Evolutionary conservation across 2,329 filamentous ascomycete species (phyloP).

Genomic region (Didymella exigua): DNA sequence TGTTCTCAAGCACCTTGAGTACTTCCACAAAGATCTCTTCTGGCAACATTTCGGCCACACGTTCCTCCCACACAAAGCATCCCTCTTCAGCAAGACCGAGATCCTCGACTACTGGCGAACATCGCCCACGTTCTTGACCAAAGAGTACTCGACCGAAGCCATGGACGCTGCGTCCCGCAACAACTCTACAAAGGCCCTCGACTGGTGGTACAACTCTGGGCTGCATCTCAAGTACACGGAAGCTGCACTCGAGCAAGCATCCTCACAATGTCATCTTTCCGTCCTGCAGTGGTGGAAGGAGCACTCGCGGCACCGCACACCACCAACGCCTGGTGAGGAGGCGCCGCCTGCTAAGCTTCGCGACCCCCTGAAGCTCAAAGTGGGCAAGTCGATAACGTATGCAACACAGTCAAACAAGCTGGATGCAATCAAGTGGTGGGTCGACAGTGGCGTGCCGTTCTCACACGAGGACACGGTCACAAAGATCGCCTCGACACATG

Average conservation of each 20-base stretch:
- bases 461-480: constrained; percentile 81
- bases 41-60: constrained; percentile 83
- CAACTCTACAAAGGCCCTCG: constrained; percentile 82
- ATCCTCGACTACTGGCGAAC: constrained; percentile 92
- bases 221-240: constrained; percentile 85
- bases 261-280: constrained; percentile 78
- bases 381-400: constrained; percentile 81
- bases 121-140: constrained; percentile 79
- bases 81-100: constrained; percentile 81
- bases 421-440: constrained; percentile 85
- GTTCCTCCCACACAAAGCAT: constrained; percentile 85
- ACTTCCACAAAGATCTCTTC: constrained; percentile 74
- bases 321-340: constrained; percentile 22
- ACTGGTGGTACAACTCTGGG: constrained; percentile 88
- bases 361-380: constrained; percentile 65
- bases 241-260: constrained; percentile 84
- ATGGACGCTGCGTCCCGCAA: constrained; percentile 86
- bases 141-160: constrained; percentile 84
- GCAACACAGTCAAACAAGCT: constrained; percentile 83
- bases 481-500: constrained; percentile 82
- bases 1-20: constrained; percentile 74
- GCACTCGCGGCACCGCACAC: constrained; percentile 57
- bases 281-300: constrained; percentile 95
- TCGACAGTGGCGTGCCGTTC: constrained; percentile 77
- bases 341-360: constrained; percentile 20